These are phyloP conservation scores for Limnomonas spitsbergensis DNA, from an alignment of 139 green algal species.

Conservation along the genomic window DNA sequence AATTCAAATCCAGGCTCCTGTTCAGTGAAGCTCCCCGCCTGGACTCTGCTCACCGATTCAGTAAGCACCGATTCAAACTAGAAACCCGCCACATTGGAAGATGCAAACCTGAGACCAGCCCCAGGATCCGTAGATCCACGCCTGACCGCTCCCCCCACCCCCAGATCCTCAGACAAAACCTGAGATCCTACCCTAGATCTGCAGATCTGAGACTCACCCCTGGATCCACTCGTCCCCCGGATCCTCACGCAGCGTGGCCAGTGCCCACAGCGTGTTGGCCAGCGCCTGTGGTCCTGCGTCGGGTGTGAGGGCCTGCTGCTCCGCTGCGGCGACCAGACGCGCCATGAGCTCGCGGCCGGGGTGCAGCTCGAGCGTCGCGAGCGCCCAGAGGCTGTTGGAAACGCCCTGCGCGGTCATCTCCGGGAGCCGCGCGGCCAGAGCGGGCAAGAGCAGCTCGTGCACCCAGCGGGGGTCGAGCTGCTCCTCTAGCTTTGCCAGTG, in stretches of 20 bases:
- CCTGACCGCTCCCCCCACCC: too few species aligned
- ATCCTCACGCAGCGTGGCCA: neutral
- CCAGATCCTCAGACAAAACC: too few species aligned
- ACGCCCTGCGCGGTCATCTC: neutral
- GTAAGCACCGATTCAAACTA: too few species aligned
- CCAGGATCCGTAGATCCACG: too few species aligned
- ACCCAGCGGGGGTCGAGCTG: neutral
- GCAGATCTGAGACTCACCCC: too few species aligned
- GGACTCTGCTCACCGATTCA: too few species aligned
- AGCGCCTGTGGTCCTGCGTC: neutral
- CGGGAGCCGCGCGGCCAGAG: neutral
- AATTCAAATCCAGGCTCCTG: too few species aligned
- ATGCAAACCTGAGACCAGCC: too few species aligned
- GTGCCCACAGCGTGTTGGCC: constrained; percentile 15
- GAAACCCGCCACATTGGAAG: too few species aligned
- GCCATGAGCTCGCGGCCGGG: neutral
- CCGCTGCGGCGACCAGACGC: too few species aligned
- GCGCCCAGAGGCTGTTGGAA: neutral
- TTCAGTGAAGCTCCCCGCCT: too few species aligned
- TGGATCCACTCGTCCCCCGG: neutral
- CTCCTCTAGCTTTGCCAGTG: neutral
- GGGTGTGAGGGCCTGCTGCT: neutral
- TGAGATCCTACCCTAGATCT: too few species aligned
- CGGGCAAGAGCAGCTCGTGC: neutral
- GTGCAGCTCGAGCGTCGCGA: neutral